Evolutionary conservation across 106 monocot species (phyloP).

Genomic region (Dactylorhiza incarnata): DNA sequence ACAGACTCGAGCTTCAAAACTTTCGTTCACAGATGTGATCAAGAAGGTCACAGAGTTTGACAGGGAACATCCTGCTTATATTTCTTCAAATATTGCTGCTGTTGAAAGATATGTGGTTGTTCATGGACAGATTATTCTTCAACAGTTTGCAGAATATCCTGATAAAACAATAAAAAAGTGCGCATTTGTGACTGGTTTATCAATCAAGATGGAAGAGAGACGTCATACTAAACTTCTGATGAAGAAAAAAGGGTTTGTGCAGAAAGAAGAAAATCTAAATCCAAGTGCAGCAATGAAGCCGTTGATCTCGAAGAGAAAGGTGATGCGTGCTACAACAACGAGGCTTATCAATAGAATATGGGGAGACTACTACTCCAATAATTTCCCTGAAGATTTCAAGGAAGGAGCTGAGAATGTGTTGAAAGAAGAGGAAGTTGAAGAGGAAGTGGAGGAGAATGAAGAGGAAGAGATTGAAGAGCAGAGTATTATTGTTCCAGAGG

Average conservation of each 20-base stretch:
- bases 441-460: constrained; percentile 71
- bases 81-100: constrained; percentile 63
- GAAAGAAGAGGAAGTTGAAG: constrained; percentile 50
- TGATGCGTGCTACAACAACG: constrained; percentile 96
- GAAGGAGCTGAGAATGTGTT: constrained; percentile 20
- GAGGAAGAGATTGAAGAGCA: constrained; percentile 59
- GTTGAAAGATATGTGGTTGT: constrained; percentile 90
- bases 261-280: constrained; percentile 72
- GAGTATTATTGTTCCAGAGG: constrained; percentile 18
- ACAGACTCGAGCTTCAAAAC: constrained; percentile 81
- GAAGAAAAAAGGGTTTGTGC: constrained; percentile 64
- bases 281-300: constrained; percentile 73
- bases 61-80: constrained; percentile 53
- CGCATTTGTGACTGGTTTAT: constrained; percentile 79
- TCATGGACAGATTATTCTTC: constrained; percentile 96
- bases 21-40: constrained; percentile 83
- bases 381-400: constrained; percentile 59
- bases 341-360: constrained; percentile 83
- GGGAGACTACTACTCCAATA: constrained; percentile 68
- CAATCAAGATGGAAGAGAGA: constrained; percentile 65
- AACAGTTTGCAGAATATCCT: constrained; percentile 92
- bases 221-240: constrained; percentile 75
- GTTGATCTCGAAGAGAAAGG: constrained; percentile 59
- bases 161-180: constrained; percentile 68
- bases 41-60: constrained; percentile 77